Evolutionary conservation across 2,329 filamentous ascomycete species (phyloP).

Genomic region (Exophiala lecanii-corni): DNA sequence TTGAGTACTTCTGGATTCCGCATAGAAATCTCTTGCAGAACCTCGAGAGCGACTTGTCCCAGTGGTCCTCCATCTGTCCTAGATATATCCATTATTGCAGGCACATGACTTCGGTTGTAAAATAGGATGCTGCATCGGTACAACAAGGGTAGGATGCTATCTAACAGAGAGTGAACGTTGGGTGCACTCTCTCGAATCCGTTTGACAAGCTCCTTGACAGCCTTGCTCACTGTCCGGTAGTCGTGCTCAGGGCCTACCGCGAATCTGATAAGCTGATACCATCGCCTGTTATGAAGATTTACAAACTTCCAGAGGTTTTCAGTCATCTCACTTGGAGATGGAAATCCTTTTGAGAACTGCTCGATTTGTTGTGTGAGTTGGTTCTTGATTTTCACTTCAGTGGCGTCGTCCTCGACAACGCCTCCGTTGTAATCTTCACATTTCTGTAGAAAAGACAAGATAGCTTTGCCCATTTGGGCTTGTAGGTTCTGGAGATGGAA

Average conservation of each 20-base stretch:
- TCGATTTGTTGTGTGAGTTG: slow-evolving; percentile 69
- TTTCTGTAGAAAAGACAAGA: slow-evolving; percentile 72
- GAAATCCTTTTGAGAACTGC: slow-evolving; percentile 68
- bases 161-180: slow-evolving; percentile 53
- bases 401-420: slow-evolving; percentile 65
- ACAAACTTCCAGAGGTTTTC: slow-evolving; percentile 85
- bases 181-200: slow-evolving; percentile 64
- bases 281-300: slow-evolving; percentile 82
- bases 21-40: slow-evolving; percentile 87
- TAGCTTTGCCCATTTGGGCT: slow-evolving; percentile 65
- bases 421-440: slow-evolving; percentile 90
- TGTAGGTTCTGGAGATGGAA: slow-evolving; percentile 80
- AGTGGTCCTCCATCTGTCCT: slow-evolving; percentile 77
- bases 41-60: slow-evolving; percentile 74
- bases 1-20: slow-evolving; percentile 87
- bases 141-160: slow-evolving; percentile 75
- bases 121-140: slow-evolving; percentile 80
- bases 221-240: slow-evolving; percentile 84
- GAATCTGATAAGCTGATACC: slow-evolving; percentile 83
- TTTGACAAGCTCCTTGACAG: slow-evolving; percentile 84
- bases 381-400: slow-evolving; percentile 61
- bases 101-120: slow-evolving; percentile 91
- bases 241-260: slow-evolving; percentile 81
- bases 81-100: slow-evolving; percentile 82
- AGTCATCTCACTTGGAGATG: slow-evolving; percentile 66